These are phyloP conservation scores for Neurospora tetrasperma DNA, from an alignment of 495 filamentous ascomycete species.

Conservation along the genomic window DNA sequence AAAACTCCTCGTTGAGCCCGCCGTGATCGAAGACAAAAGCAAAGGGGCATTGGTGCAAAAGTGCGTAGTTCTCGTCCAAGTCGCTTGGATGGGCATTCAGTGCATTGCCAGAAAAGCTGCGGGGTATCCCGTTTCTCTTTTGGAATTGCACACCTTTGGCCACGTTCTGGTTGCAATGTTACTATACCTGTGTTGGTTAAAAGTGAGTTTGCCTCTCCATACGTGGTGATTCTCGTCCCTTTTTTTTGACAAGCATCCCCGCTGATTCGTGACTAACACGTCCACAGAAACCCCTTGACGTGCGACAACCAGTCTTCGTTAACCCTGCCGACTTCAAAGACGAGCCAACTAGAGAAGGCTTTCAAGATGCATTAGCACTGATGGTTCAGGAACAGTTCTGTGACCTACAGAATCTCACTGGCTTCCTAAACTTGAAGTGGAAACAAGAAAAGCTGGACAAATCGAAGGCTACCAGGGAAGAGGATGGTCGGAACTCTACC, in stretches of 20 bases:
- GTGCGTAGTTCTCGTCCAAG: background rate
- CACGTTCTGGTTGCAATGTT: background rate
- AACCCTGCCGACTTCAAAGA: background rate
- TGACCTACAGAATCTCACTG: background rate
- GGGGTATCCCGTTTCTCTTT: background rate
- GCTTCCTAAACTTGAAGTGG: background rate
- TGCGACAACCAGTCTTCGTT: background rate
- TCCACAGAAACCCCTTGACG: background rate
- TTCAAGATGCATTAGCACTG: background rate
- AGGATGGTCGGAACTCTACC: background rate
- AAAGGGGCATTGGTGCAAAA: background rate
- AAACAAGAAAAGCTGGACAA: background rate
- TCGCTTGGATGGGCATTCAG: background rate
- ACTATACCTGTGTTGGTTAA: background rate
- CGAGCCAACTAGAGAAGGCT: background rate
- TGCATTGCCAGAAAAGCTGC: background rate
- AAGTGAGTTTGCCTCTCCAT: background rate
- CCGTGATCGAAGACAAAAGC: background rate
- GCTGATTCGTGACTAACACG: background rate
- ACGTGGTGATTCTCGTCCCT: background rate
- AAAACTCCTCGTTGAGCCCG: background rate
- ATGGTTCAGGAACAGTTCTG: background rate
- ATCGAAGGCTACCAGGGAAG: rapidly evolving
- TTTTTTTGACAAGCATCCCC: background rate
- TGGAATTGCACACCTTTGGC: background rate